phyloP scores from a whole-genome alignment of 2,329 filamentous ascomycete species.

The Colletotrichum higginsianum region DNA sequence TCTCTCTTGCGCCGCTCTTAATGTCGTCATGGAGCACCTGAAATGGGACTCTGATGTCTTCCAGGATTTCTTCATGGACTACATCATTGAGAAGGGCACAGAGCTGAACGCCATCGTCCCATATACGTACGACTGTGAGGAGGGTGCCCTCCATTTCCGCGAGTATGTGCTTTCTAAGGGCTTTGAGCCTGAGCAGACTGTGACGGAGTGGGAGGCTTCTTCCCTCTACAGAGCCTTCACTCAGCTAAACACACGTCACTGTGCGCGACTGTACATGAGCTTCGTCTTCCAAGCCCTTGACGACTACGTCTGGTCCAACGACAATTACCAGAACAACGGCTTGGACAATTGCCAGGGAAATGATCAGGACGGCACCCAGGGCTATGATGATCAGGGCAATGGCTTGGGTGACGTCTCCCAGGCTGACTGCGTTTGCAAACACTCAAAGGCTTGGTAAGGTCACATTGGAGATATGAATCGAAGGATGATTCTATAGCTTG shows the following conservation, averaged over 20 bases:
- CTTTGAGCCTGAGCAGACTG: neutral
- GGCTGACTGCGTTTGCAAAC: no score
- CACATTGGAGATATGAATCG: no score
- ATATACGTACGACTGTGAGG: neutral
- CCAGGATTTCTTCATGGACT: neutral
- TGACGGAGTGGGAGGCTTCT: neutral
- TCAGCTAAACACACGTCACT: neutral
- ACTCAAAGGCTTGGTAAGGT: no score
- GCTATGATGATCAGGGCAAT: no score
- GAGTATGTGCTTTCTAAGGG: neutral
- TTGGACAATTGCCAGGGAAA: no score
- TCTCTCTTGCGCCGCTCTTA: neutral
- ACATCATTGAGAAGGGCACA: neutral
- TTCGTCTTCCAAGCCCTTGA: neutral
- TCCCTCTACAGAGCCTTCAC: neutral
- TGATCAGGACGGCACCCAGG: no score
- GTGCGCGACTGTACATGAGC: neutral
- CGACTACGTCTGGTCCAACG: no score
- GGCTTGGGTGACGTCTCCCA: no score
- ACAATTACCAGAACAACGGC: no score
- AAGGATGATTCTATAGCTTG: no score
- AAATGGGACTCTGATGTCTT: neutral
- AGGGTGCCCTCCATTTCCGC: neutral
- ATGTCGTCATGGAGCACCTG: neutral
- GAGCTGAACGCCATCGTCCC: no score